These are phyloP conservation scores for Diaporthe ilicicola DNA, from an alignment of 2,329 filamentous ascomycete species.

Conservation along the genomic window DNA sequence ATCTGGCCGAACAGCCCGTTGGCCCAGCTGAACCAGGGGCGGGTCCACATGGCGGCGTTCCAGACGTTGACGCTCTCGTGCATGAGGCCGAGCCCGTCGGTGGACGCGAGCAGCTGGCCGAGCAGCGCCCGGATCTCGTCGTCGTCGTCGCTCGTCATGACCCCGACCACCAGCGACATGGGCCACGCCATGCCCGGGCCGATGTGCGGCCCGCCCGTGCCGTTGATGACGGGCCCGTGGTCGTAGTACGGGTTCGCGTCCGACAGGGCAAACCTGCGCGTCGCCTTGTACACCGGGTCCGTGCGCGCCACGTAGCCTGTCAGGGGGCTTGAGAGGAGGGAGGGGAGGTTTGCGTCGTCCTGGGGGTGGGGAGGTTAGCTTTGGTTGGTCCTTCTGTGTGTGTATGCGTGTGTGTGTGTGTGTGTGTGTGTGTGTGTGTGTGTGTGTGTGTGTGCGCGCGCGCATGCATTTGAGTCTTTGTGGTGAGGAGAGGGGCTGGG, in stretches of 20 bases:
- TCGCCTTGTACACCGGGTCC: conserved; percentile 69
- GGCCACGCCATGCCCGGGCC: conserved; percentile 73
- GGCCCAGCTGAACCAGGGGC: conserved; percentile 77
- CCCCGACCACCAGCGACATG: conserved; percentile 73
- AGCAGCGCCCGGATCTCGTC: conserved; percentile 67
- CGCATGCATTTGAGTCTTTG: too few relatives aligned
- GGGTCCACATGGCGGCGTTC: conserved; percentile 64
- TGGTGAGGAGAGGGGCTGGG: too few relatives aligned
- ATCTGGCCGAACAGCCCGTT: conserved; percentile 90
- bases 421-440: too few relatives aligned
- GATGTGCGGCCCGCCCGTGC: conserved; percentile 40
- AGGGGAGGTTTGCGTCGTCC: conserved; percentile 67
- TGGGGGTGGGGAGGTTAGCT: neutral
- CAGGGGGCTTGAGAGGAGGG: conserved; percentile 61
- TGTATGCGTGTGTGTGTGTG: too few relatives aligned
- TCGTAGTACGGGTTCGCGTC: conserved; percentile 69
- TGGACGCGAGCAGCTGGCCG: conserved; percentile 63
- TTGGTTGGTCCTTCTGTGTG: neutral
- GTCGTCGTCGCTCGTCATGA: conserved; percentile 71
- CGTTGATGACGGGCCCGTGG: conserved; percentile 35
- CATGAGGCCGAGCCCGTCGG: conserved; percentile 68
- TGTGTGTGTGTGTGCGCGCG: too few relatives aligned
- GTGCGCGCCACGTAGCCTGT: conserved; percentile 59
- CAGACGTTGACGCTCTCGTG: conserved; percentile 75
- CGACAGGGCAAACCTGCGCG: conserved; percentile 71